phyloP scores from a whole-genome alignment of 1,284 basidiomycete genomes.

The Ustilago cynodontis region DNA sequence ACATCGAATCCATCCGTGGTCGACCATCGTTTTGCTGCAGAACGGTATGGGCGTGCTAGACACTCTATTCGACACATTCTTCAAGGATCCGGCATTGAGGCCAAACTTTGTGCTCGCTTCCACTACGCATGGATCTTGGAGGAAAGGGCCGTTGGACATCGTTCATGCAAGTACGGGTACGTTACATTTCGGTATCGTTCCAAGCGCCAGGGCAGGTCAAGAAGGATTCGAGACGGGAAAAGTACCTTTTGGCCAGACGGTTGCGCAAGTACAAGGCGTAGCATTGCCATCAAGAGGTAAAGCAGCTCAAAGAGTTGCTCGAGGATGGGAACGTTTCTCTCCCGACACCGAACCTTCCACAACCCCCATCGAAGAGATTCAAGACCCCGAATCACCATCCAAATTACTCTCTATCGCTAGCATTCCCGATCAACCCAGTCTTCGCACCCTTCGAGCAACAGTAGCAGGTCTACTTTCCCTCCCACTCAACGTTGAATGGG shows the following conservation, averaged over 20 bases:
- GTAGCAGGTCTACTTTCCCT: constrained; percentile 59
- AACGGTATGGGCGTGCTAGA: constrained; percentile 94
- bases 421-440: constrained; percentile 51
- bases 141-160: constrained; percentile 72
- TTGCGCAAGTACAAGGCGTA: constrained; percentile 7
- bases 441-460: constrained; percentile 54
- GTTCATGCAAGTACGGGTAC: constrained; percentile 82
- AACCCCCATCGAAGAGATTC: constrained; percentile 2
- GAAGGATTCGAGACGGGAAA: constrained; percentile 26
- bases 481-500: constrained; percentile 73
- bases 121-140: constrained; percentile 83
- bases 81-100: constrained; percentile 79
- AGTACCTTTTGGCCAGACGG: constrained; percentile 34
- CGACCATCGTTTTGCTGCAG: constrained; percentile 89
- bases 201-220: constrained; percentile 72
- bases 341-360: constrained; percentile 21
- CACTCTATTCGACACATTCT: constrained; percentile 78
- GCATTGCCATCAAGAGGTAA: constrained; percentile 6
- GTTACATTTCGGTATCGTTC: constrained; percentile 83
- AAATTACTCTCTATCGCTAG: constrained; percentile 46
- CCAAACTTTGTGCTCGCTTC: constrained; percentile 88
- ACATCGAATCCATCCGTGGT: constrained; percentile 77
- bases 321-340: constrained; percentile 41
- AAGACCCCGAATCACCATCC: constrained; percentile 27
- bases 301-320: constrained; percentile 6